Conservation (phyloP, 345 rosid genomes). For the Pistacia vera region DNA sequence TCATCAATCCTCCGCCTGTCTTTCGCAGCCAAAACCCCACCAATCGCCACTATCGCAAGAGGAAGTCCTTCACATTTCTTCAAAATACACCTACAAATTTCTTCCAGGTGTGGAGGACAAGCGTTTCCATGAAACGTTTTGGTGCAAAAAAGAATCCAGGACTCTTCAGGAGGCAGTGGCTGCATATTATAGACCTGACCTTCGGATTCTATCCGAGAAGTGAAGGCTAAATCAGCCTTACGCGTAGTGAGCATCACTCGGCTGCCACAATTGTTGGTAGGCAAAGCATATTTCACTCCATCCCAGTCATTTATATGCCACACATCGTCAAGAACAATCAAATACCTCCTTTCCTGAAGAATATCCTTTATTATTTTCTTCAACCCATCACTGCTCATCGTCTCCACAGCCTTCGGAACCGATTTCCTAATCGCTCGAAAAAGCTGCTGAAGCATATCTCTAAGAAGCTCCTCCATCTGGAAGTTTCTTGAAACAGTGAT, state of each 20-base stretch:
- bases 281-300: conserved; percentile 33
- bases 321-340: conserved; percentile 36
- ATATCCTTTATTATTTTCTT: conserved; percentile 23
- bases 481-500: conserved; percentile 32
- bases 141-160: conserved; percentile 38
- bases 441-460: conserved; percentile 29
- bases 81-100: conserved; percentile 27
- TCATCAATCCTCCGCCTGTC: conserved; percentile 29
- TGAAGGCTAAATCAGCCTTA: conserved; percentile 24
- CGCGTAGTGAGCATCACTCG: conserved; percentile 42
- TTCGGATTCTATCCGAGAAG: conserved; percentile 26
- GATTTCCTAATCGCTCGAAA: conserved; percentile 23
- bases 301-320: conserved; percentile 41
- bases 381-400: conserved; percentile 26
- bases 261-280: conserved; percentile 29
- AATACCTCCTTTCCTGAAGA: conserved; percentile 33
- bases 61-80: conserved; percentile 45
- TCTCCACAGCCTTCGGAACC: conserved; percentile 27
- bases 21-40: conserved; percentile 43
- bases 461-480: conserved; percentile 26
- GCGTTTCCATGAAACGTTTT: conserved; percentile 32
- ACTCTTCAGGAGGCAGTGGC: conserved; percentile 30
- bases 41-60: conserved; percentile 49
- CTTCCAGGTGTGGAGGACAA: conserved; percentile 38
- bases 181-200: conserved; percentile 30